These are phyloP conservation scores for Starmera quercuum DNA, from an alignment of 805 yeast species.

Conservation along the genomic window DNA sequence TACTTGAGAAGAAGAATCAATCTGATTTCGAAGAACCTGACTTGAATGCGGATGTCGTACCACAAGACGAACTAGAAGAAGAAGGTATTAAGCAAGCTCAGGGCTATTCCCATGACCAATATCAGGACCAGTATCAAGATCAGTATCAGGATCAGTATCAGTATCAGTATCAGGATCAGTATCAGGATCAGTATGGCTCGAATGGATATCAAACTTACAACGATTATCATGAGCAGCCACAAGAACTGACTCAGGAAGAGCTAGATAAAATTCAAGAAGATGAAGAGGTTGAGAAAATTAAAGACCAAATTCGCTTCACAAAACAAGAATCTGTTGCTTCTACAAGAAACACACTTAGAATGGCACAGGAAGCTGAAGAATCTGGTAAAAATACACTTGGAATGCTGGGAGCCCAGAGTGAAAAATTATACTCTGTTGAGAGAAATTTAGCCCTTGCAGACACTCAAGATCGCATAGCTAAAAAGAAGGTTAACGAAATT, in stretches of 20 bases:
- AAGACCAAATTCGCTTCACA: slow-evolving; percentile 72
- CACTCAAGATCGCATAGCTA: slow-evolving; percentile 76
- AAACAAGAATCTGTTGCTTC: slow-evolving; percentile 84
- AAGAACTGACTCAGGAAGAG: slow-evolving; percentile 13
- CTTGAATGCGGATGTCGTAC: slow-evolving; percentile 23
- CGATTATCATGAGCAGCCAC: slow-evolving; percentile 22
- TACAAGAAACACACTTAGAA: slow-evolving; percentile 72
- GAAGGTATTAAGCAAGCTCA: slow-evolving; percentile 3
- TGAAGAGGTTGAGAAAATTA: slow-evolving; percentile 82
- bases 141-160: slow-evolving; percentile 13
- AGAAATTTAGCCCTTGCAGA: slow-evolving; percentile 68
- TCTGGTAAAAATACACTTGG: slow-evolving; percentile 81
- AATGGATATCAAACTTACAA: slow-evolving; percentile 54
- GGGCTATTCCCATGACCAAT: slow-evolving; percentile 6
- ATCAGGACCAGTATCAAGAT: slow-evolving; percentile 12
- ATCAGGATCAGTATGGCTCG: slow-evolving; percentile 67
- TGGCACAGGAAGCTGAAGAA: slow-evolving; percentile 66
- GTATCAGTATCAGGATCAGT: slow-evolving; percentile 21
- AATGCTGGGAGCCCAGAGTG: slow-evolving; percentile 90
- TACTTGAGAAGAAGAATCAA: neutral
- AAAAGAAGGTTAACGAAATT: slow-evolving; percentile 73
- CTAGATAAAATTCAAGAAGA: slow-evolving; percentile 51
- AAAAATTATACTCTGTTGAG: slow-evolving; percentile 74
- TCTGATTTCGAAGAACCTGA: slow-evolving; percentile 19
- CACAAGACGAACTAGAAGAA: slow-evolving; percentile 7